Evolutionary conservation across 1,284 basidiomycete species (phyloP).

Genomic region (Entoloma clypeatum): DNA sequence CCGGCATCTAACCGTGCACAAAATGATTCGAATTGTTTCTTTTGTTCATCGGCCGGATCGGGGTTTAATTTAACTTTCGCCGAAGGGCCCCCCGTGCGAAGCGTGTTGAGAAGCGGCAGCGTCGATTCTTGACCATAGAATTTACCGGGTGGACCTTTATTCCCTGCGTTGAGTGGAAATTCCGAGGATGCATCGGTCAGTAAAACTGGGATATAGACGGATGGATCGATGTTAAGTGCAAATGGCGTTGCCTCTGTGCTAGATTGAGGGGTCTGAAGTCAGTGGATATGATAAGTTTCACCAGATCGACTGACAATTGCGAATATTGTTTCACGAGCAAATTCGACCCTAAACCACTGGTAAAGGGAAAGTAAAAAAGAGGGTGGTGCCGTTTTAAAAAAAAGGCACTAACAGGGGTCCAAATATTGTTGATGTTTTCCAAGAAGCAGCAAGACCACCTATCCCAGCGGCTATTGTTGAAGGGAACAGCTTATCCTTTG

Average conservation of each 20-base stretch:
- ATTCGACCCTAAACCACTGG: slow-evolving; percentile 33
- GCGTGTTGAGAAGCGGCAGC: slow-evolving; percentile 41
- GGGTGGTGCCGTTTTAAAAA: slow-evolving; percentile 3
- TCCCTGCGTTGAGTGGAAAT: slow-evolving; percentile 31
- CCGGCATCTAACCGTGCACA: slow-evolving; percentile 41
- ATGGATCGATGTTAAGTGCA: slow-evolving; percentile 39
- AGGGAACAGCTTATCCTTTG: slow-evolving; percentile 45
- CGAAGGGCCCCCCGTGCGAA: slow-evolving; percentile 48
- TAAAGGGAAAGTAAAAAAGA: slow-evolving; percentile 11
- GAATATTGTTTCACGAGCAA: slow-evolving; percentile 9
- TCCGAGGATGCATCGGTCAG: slow-evolving; percentile 36
- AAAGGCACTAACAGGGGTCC: slow-evolving; percentile 48
- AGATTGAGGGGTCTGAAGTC: background rate
- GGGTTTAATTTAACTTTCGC: slow-evolving; percentile 40
- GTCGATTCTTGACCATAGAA: slow-evolving; percentile 47
- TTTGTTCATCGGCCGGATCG: slow-evolving; percentile 37
- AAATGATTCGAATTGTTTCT: slow-evolving; percentile 42
- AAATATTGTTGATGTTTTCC: slow-evolving; percentile 49
- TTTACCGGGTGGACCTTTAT: slow-evolving; percentile 47
- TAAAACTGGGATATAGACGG: slow-evolving; percentile 38
- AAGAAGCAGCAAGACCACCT: slow-evolving; percentile 17
- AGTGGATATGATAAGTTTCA: background rate
- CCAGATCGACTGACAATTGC: slow-evolving; percentile 21
- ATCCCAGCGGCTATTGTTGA: slow-evolving; percentile 21
- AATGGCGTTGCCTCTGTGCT: slow-evolving; percentile 25